Conservation (phyloP, 371 early-diverging fungal genomes). For the Saksenaea vasiformis region DNA sequence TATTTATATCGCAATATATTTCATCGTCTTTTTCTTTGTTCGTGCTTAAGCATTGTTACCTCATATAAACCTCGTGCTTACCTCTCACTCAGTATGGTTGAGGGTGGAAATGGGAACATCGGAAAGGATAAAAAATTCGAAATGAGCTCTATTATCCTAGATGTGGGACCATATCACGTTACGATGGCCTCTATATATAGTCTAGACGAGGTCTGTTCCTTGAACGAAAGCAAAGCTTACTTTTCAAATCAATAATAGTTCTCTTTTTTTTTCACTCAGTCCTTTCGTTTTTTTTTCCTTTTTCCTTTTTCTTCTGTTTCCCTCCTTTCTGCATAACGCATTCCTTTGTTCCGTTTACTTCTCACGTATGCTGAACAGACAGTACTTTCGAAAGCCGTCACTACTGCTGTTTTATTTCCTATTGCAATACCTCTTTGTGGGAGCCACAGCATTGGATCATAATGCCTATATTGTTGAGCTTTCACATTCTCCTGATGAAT, state of each 20-base stretch:
- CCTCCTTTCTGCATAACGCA: background rate
- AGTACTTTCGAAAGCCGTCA: background rate
- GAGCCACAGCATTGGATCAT: background rate
- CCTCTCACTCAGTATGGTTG: background rate
- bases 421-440: background rate
- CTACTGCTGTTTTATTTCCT: background rate
- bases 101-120: background rate
- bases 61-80: background rate
- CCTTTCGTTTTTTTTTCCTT: background rate
- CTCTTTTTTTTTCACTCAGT: background rate
- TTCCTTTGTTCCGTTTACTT: background rate
- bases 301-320: background rate
- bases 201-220: background rate
- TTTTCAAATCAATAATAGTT: background rate
- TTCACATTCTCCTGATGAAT: background rate
- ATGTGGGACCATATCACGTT: background rate
- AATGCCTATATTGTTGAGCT: slow-evolving; percentile 19
- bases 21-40: background rate
- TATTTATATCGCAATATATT: background rate
- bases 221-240: background rate
- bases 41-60: background rate
- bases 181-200: background rate
- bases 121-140: background rate
- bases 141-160: background rate
- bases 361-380: background rate